These are phyloP conservation scores for Aspergillus piperis DNA, from an alignment of 2,329 filamentous ascomycete species.

Conservation along the genomic window DNA sequence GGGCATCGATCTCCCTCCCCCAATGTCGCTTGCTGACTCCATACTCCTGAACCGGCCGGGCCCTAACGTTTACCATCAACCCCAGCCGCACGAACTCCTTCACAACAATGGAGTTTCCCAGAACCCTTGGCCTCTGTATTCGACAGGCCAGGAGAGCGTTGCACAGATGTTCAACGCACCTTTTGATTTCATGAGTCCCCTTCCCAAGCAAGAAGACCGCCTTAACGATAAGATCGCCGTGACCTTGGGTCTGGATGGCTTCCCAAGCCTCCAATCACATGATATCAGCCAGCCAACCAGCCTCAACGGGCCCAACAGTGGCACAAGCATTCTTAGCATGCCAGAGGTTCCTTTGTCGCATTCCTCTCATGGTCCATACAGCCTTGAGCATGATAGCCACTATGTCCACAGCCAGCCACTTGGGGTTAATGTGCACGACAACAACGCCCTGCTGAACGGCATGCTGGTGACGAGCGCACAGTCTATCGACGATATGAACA, in stretches of 20 bases:
- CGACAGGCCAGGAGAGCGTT: slow-evolving; percentile 37
- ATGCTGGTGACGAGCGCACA: slow-evolving; percentile 35
- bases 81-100: slow-evolving; percentile 35
- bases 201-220: slow-evolving; percentile 38
- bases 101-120: slow-evolving; percentile 32
- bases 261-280: slow-evolving; percentile 32
- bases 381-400: slow-evolving; percentile 35
- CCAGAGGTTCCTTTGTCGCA: slow-evolving; percentile 39
- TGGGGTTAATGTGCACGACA: slow-evolving; percentile 34
- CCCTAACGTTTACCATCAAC: slow-evolving; percentile 35
- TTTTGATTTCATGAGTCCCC: slow-evolving; percentile 38
- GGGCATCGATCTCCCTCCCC: slow-evolving; percentile 39
- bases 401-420: slow-evolving; percentile 37
- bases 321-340: slow-evolving; percentile 37
- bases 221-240: slow-evolving; percentile 38
- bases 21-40: slow-evolving; percentile 34
- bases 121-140: slow-evolving; percentile 40
- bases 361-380: slow-evolving; percentile 31
- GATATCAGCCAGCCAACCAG: slow-evolving; percentile 35
- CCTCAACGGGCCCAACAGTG: slow-evolving; percentile 30
- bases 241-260: slow-evolving; percentile 39
- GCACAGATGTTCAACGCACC: slow-evolving; percentile 36
- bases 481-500: slow-evolving; percentile 39
- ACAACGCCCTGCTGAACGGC: slow-evolving; percentile 33
- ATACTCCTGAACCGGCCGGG: slow-evolving; percentile 35